A percentile compares a stretch with the other conserved stretches of the same genome.
phyloP scores from a whole-genome alignment of 305 asterid genomes.

The Fraxinus sp. region DNA sequence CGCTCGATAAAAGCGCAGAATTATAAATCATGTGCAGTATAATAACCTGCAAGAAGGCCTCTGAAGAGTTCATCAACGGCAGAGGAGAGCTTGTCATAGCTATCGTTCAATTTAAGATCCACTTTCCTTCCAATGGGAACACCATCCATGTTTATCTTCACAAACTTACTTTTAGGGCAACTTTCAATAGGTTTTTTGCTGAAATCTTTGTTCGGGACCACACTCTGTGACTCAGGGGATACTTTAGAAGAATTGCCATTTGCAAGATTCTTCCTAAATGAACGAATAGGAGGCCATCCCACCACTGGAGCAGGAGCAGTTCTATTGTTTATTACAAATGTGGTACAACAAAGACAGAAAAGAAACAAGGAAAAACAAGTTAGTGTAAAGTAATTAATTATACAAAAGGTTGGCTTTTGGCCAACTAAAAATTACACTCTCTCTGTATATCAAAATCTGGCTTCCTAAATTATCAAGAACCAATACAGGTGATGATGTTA shows the following conservation, averaged over 20 bases:
- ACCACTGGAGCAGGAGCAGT: constrained; percentile 80
- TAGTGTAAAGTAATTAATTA: not conserved
- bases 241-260: constrained; percentile 43
- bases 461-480: not conserved
- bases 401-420: not conserved
- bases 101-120: constrained; percentile 65
- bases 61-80: constrained; percentile 80
- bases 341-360: not conserved
- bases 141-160: constrained; percentile 96
- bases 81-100: constrained; percentile 66
- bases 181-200: constrained; percentile 40
- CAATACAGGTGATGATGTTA: not conserved
- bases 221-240: constrained; percentile 41
- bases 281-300: constrained; percentile 90
- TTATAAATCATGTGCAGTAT: not conserved
- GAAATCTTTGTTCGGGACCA: constrained; percentile 32
- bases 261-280: constrained; percentile 70
- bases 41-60: constrained; percentile 80
- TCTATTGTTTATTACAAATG: constrained; percentile 26
- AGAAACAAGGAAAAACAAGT: not conserved
- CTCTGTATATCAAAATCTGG: not conserved
- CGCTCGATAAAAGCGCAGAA: not conserved
- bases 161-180: constrained; percentile 52
- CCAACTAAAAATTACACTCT: not conserved
- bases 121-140: constrained; percentile 88